A percentile compares a stretch with the other conserved stretches of the same genome.
phyloP scores from a whole-genome alignment of 2,329 filamentous ascomycete species.

The Paramyrothecium sp. region DNA sequence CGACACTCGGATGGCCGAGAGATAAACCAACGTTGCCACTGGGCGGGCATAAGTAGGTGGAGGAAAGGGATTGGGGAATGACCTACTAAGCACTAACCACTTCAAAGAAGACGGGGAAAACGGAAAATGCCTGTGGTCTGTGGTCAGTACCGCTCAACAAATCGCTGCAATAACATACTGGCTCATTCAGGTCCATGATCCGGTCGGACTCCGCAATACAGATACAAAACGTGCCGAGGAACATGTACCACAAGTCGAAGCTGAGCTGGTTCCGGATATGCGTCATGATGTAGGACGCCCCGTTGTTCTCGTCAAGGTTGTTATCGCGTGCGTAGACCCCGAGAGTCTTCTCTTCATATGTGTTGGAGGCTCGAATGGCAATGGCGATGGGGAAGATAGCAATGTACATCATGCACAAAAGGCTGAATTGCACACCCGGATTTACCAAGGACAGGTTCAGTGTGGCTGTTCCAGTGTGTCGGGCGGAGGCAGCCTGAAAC shows the following conservation, averaged over 20 bases:
- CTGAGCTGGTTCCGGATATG: constrained; percentile 37
- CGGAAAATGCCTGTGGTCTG: constrained; percentile 19
- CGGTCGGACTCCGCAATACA: constrained; percentile 25
- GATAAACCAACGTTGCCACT: constrained; percentile 34
- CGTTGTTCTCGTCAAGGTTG: constrained; percentile 23
- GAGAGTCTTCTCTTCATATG: constrained; percentile 60
- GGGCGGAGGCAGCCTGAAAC: constrained; percentile 54
- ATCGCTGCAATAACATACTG: constrained; percentile 8
- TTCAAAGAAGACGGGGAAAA: constrained; percentile 31
- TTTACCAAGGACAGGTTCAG: constrained; percentile 49
- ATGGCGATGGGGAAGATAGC: constrained; percentile 61
- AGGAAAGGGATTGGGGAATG: background rate
- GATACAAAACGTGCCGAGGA: constrained; percentile 34
- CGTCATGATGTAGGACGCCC: constrained; percentile 25
- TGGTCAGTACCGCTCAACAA: background rate
- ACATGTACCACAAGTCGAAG: constrained; percentile 41
- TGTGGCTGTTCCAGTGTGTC: constrained; percentile 46
- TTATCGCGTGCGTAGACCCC: constrained; percentile 52
- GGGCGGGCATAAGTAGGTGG: background rate
- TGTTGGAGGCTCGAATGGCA: constrained; percentile 59
- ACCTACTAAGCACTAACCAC: constrained; percentile 31
- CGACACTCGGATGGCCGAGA: constrained; percentile 27
- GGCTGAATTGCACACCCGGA: constrained; percentile 55
- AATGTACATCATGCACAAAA: constrained; percentile 67
- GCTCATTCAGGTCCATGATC: constrained; percentile 20